These are phyloP conservation scores for Mycosphaerella arachidis DNA, from an alignment of 2,329 filamentous ascomycete species.

Conservation along the genomic window DNA sequence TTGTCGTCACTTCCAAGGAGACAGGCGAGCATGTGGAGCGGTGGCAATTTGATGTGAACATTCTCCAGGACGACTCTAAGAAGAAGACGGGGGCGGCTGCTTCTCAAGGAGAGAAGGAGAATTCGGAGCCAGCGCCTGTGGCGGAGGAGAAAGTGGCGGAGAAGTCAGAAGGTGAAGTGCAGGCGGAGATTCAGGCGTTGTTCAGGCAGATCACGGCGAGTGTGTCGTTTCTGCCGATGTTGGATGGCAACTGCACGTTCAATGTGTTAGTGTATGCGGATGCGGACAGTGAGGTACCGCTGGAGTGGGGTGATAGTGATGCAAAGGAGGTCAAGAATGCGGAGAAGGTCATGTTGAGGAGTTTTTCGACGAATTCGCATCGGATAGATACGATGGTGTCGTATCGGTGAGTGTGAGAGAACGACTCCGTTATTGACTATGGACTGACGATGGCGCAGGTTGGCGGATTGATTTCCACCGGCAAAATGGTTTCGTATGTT, in stretches of 20 bases:
- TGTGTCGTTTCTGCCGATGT: constrained; percentile 91
- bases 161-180: constrained; percentile 90
- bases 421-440: neutral
- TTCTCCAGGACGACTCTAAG: constrained; percentile 35
- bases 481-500: constrained; percentile 4
- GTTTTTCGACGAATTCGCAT: constrained; percentile 93
- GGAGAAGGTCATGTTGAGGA: constrained; percentile 90
- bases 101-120: constrained; percentile 63
- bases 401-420: constrained; percentile 56
- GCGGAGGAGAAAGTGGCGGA: constrained; percentile 43
- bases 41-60: constrained; percentile 84
- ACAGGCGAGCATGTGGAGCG: constrained; percentile 93
- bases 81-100: constrained; percentile 36
- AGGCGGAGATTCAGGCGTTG: constrained; percentile 90
- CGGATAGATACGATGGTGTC: constrained; percentile 92
- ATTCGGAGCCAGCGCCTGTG: constrained; percentile 41
- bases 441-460: constrained; percentile 3
- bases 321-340: constrained; percentile 93
- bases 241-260: constrained; percentile 94
- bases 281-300: constrained; percentile 89
- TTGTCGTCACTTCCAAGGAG: constrained; percentile 96
- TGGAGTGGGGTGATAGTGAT: constrained; percentile 98
- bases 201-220: constrained; percentile 98
- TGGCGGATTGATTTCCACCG: constrained; percentile 2
- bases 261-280: constrained; percentile 98